Base-by-base conservation (phyloP, 192 early-diverging fungal genomes). In the Linnemannia zychae region DNA sequence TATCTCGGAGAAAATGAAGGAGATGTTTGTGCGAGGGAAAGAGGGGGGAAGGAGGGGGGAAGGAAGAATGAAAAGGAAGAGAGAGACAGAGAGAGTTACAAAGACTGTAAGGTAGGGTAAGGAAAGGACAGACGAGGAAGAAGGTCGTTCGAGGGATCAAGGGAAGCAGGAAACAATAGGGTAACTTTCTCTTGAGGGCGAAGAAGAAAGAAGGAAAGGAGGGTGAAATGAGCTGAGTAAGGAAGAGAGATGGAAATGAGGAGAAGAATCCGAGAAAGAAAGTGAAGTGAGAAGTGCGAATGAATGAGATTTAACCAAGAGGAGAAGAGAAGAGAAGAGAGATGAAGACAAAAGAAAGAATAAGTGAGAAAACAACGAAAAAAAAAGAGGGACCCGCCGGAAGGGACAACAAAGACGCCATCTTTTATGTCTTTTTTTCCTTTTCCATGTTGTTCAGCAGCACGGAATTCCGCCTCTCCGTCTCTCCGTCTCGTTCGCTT, bases 351-450 rank as follows among this genome's bases (percentile, higher is more conserved):
- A 63, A 5, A 63, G 31, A 63, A 15, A 31, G 57, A 13, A 28
- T 13, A 31, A 31, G 1, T 31, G 28, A 53, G 3, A 53, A 44
- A 9, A 50, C 4, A 15, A 63, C 24, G 2, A 63, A 15, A 31
- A 63, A 28, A 60, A 31, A 7, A 60, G 28, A 63, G 28, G 11
- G 15, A 63, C 57, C 57, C 57, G 28, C 28, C 57, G 57, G 57
- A 24, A 15, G 28, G 11, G 57, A 63, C 11, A 31, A 63, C 12
- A 63, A 63, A 12, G 28, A 63, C n/a, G 57, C 57, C 57, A 63
- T 63, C 57, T 63, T 63, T 63, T 63, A 63, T 63, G 57, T 28
- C 57, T 63, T 63, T 63, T 57, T 20, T 63, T 63, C 24, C 40
- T 44, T 9, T 44, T 44, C 40, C n/a, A n/a, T n/a, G n/a, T n/a